Evolutionary conservation across 1,284 basidiomycete species (phyloP), one percentile per base, ranked within the genome.

Genomic region (Anthracocystis setariae): DNA sequence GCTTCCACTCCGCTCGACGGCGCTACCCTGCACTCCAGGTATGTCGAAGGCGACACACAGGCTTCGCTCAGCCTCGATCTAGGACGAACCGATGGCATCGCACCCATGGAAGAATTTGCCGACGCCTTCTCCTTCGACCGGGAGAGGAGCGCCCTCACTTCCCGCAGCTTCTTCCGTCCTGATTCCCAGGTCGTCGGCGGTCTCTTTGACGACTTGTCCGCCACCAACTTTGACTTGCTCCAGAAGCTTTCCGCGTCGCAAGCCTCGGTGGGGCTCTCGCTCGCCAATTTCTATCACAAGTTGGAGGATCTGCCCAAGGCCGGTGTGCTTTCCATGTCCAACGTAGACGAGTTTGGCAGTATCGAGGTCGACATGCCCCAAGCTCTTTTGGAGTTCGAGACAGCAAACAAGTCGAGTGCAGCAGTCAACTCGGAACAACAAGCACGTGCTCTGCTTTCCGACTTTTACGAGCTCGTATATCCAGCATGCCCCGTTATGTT

Each of bases 391-490:
- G 66, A 70, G 50, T 59, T 70, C 35, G 59, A 66, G 21, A 66
- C 57, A 20, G 70, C 70, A 39, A 57, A 43, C 57, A 64, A 64
- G 44, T 60, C 60, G 20, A 67, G 64, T 43, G 72, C 55, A 8
- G 70, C 69, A 4, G 68, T 70, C 57, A 70, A 74, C 33, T 71
- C 67, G 38, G 72, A 74, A 32, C 72, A 71, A 50, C 72, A 74
- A 45, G 59, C 72, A 10, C 61, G 72, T 21, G 60, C 63, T 9
- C 45, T 74, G 37, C 57, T 77, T 5, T 51, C 64, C 8, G 69
- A 70, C 67, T 79, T 67, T 42, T 79, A 74, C 52, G 71, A 79
- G 67, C 66, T 72, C 21, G 77, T 79, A 24, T 79, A 79, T 38
- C 73, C 77, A 2, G 67, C 69, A 3, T 71, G 70, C 23, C 75